Evolutionary conservation across 768 basidiomycete species (phyloP).

Genomic region (Kwoniella bestiolae): DNA sequence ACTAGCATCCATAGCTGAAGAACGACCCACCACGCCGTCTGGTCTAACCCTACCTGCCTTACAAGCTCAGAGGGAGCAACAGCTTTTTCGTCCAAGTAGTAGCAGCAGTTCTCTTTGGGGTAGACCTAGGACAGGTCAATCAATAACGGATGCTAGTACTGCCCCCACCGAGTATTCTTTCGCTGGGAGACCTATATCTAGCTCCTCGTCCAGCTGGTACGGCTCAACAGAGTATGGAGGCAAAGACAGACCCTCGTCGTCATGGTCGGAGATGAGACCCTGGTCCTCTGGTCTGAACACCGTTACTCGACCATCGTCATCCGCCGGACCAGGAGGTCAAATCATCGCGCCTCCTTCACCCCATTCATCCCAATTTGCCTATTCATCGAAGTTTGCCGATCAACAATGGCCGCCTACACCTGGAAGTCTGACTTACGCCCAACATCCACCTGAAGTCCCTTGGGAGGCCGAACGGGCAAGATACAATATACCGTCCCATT

Average conservation of each 20-base stretch:
- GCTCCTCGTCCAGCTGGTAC: conserved; percentile 51
- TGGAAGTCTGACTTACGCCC: background rate
- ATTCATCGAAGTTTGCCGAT: conserved; percentile 7
- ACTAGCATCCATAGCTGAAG: conserved; percentile 19
- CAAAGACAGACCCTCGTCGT: conserved; percentile 13
- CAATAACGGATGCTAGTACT: conserved; percentile 34
- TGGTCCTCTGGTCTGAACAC: conserved; percentile 14
- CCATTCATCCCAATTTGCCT: conserved; percentile 9
- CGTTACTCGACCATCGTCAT: conserved; percentile 11
- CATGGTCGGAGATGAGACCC: conserved; percentile 18
- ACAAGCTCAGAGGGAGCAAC: conserved; percentile 15
- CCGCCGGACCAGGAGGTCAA: conserved; percentile 4
- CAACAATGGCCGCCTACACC: conserved; percentile 15
- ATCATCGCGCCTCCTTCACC: conserved; percentile 6
- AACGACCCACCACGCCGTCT: conserved; percentile 6
- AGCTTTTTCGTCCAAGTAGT: conserved; percentile 9
- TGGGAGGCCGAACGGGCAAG: conserved; percentile 5
- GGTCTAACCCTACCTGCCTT: conserved; percentile 25
- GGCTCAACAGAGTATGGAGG: background rate
- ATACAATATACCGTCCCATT: background rate
- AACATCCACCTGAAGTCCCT: background rate
- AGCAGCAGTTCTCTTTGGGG: conserved; percentile 11
- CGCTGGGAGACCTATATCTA: conserved; percentile 25
- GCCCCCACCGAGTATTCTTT: conserved; percentile 39
- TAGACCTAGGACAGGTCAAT: conserved; percentile 13